Evolutionary conservation across 768 basidiomycete genomes (phyloP), one percentile per base, ranked within the genome.

Genomic region (Tricholoma sp.): DNA sequence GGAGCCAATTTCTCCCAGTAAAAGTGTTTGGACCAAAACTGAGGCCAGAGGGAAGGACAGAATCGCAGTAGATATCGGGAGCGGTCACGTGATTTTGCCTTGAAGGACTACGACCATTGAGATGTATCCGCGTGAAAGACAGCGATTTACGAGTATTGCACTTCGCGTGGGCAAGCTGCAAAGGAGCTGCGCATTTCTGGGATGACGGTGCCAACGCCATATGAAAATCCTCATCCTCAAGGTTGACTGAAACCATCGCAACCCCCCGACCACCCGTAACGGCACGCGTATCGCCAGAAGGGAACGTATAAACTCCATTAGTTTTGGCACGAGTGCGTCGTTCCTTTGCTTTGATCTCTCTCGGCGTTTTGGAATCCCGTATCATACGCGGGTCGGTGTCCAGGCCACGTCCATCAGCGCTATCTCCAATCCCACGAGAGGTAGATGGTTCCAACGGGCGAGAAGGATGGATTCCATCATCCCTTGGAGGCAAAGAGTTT

Each of bases 1-100:
- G 67, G 16, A 94, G 79, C 64, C 78, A 74, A 0, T 88, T 87
- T 57, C 75, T 83, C 7, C 78, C 80, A 45, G 86, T 76, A 59
- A 83, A 87, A 5, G 85, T 82, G 8, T 74, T 70, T 2, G 70
- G 37, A 1, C 64, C 66, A 60, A 92, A 86, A 34, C 75, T 74
- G 34, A 80, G 69, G 3, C 84, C 85, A 3, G 79, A 73, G 21
- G 73, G 75, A 5, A 69, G 29, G 71, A 69, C 3, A 67, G 67
- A 79, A 69, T 92, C 84, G 57, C 74, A 61, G 54, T 67, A 60
- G 37, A 80, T 64, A 9, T 68, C 47, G 7, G 31, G 59, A 18
- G 24, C 22, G 47, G 16, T 31, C 47, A 29, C 27, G 24, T 27
- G 24, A 5, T 27, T 27, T 5, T 2, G 5, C 24, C 24, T 27